Conservation (phyloP, 2,329 filamentous ascomycete species). For the Penicillium brevicompactum region DNA sequence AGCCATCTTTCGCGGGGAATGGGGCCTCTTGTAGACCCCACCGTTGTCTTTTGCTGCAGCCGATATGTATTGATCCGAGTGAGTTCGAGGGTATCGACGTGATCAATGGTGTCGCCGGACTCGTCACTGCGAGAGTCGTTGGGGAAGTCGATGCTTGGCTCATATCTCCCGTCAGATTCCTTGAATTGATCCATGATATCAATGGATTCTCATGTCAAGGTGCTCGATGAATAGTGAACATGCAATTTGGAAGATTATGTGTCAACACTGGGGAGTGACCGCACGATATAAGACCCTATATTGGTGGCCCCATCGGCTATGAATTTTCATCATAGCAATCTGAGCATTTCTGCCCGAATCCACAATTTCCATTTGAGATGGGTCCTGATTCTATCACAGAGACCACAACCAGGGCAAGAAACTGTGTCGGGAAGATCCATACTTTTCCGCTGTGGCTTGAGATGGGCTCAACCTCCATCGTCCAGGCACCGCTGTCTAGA, state of each 20-base stretch:
- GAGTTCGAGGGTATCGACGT: slow-evolving; percentile 7
- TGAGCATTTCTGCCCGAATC: slow-evolving; percentile 1
- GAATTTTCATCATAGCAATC: background rate
- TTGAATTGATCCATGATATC: background rate
- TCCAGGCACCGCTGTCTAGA: background rate
- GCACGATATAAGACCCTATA: slow-evolving; percentile 3
- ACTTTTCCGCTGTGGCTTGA: slow-evolving; percentile 17
- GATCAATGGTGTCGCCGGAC: slow-evolving; percentile 12
- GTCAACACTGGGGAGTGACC: background rate
- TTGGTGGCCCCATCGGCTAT: background rate
- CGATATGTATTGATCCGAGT: slow-evolving; percentile 12
- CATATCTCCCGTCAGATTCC: slow-evolving; percentile 2
- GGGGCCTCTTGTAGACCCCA: slow-evolving; percentile 9
- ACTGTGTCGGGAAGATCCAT: slow-evolving; percentile 7
- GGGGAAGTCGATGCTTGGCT: background rate
- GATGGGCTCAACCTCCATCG: slow-evolving; percentile 3
- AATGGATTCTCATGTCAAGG: slow-evolving; percentile 2
- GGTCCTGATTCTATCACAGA: slow-evolving; percentile 4
- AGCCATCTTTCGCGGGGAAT: slow-evolving; percentile 22
- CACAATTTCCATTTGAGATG: slow-evolving; percentile 4
- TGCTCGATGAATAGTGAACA: background rate
- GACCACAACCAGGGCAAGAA: slow-evolving; percentile 2
- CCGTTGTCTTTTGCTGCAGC: slow-evolving; percentile 10
- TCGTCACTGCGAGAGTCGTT: slow-evolving; percentile 7
- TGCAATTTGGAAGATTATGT: background rate